Evolutionary conservation across 108 stramenopile species (phyloP).

Genomic region (Hondaea fermentalgiana): DNA sequence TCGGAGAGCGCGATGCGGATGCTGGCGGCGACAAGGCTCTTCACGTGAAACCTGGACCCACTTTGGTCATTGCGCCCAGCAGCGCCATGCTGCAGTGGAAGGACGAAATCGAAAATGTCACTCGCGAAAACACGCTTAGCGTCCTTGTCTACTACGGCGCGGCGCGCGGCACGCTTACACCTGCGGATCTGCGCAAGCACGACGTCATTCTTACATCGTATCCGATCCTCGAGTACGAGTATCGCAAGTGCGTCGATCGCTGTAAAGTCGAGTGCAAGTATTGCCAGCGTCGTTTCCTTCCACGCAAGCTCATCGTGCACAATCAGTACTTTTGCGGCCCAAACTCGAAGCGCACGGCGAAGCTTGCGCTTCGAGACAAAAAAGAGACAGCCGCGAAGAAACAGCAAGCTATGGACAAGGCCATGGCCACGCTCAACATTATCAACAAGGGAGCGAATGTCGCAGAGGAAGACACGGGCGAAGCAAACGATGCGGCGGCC

Average conservation of each 20-base stretch:
- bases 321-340: slow-evolving; percentile 41
- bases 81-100: slow-evolving; percentile 93
- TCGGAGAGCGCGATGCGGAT: background rate
- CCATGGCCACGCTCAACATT: background rate
- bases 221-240: slow-evolving; percentile 84
- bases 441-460: background rate
- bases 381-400: background rate
- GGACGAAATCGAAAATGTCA: slow-evolving; percentile 85
- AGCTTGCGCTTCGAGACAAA: slow-evolving; percentile 7
- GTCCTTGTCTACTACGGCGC: slow-evolving; percentile 85
- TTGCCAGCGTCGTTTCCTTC: slow-evolving; percentile 72
- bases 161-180: slow-evolving; percentile 55
- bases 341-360: slow-evolving; percentile 26
- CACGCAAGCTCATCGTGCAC: slow-evolving; percentile 48
- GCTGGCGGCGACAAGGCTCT: background rate
- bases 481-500: no score
- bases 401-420: background rate
- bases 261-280: slow-evolving; percentile 80
- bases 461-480: background rate
- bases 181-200: slow-evolving; percentile 65
- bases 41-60: slow-evolving; percentile 19
- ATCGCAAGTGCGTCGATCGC: slow-evolving; percentile 79
- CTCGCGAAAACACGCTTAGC: slow-evolving; percentile 56
- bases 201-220: slow-evolving; percentile 95
- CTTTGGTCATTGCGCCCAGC: slow-evolving; percentile 86